These are phyloP conservation scores for Apiotrichum sp. DNA, from an alignment of 1,284 basidiomycete species.

Conservation along the genomic window DNA sequence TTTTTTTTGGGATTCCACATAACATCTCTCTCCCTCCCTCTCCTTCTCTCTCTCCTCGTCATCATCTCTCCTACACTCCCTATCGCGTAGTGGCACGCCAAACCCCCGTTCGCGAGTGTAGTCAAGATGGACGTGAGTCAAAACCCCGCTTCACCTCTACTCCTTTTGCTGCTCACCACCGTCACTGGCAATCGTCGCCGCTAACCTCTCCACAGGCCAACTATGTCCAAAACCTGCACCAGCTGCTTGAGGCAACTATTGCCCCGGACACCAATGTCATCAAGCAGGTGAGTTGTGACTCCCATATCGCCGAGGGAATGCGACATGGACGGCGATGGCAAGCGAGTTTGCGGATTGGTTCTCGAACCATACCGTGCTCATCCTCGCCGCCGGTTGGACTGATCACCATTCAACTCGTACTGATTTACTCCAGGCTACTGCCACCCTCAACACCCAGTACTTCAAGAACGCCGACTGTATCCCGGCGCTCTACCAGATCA, in stretches of 20 bases:
- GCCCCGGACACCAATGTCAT: constrained; percentile 79
- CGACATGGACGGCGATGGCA: no score
- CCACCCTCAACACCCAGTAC: constrained; percentile 80
- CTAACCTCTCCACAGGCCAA: constrained; percentile 14
- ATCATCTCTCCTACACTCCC: constrained; percentile 1
- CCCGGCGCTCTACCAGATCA: constrained; percentile 81
- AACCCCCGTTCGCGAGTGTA: neutral
- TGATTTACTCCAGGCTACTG: constrained; percentile 64
- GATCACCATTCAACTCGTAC: no score
- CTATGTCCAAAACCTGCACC: constrained; percentile 63
- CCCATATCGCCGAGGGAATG: no score
- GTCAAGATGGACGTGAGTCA: constrained; percentile 23
- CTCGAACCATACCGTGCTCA: no score
- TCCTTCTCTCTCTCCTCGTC: constrained; percentile 1
- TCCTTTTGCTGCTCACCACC: neutral
- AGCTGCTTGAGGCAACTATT: constrained; percentile 74
- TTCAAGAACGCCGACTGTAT: constrained; percentile 89
- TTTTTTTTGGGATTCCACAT: no score
- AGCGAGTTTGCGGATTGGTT: no score
- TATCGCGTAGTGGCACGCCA: neutral
- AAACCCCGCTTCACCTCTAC: neutral
- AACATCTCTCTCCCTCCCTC: neutral
- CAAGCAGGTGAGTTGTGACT: constrained; percentile 63
- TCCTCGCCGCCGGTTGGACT: no score
- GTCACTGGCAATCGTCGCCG: neutral